phyloP scores from a whole-genome alignment of 108 stramenopile genomes.

The Fragilaria crotonensis region DNA sequence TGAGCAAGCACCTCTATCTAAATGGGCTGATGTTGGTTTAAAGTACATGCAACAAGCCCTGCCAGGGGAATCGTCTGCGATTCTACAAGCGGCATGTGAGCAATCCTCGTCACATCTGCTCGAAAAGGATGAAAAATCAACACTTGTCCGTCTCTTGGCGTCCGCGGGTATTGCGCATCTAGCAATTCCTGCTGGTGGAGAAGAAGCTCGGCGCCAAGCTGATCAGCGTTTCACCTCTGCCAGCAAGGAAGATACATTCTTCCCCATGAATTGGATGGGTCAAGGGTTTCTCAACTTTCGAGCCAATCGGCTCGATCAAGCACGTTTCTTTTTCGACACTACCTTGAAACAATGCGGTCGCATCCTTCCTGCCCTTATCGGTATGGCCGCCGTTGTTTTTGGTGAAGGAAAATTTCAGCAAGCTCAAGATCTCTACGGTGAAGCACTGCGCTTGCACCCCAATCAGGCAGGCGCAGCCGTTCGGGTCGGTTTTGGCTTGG shows the following conservation, averaged over 20 bases:
- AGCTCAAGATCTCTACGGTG: slow-evolving; percentile 53
- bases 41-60: slow-evolving; percentile 56
- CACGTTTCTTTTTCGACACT: slow-evolving; percentile 75
- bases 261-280: slow-evolving; percentile 85
- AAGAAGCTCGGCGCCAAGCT: slow-evolving; percentile 51
- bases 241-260: slow-evolving; percentile 63
- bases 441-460: slow-evolving; percentile 60
- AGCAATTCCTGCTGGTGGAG: slow-evolving; percentile 31
- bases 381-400: slow-evolving; percentile 71
- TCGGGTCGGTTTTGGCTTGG: slow-evolving; percentile 75
- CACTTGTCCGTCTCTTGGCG: slow-evolving; percentile 43
- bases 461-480: slow-evolving; percentile 30
- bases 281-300: slow-evolving; percentile 65
- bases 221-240: slow-evolving; percentile 67
- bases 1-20: slow-evolving; percentile 42
- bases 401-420: slow-evolving; percentile 51
- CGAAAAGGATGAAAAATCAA: slow-evolving; percentile 32
- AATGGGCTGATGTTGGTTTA: slow-evolving; percentile 64
- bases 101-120: slow-evolving; percentile 7
- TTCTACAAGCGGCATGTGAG: slow-evolving; percentile 62
- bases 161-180: slow-evolving; percentile 72
- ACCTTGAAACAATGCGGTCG: slow-evolving; percentile 63
- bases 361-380: slow-evolving; percentile 75
- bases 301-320: slow-evolving; percentile 51
- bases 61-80: slow-evolving; percentile 40